phyloP scores from a whole-genome alignment of 2,329 filamentous ascomycete species.

The Aspergillus piperis region DNA sequence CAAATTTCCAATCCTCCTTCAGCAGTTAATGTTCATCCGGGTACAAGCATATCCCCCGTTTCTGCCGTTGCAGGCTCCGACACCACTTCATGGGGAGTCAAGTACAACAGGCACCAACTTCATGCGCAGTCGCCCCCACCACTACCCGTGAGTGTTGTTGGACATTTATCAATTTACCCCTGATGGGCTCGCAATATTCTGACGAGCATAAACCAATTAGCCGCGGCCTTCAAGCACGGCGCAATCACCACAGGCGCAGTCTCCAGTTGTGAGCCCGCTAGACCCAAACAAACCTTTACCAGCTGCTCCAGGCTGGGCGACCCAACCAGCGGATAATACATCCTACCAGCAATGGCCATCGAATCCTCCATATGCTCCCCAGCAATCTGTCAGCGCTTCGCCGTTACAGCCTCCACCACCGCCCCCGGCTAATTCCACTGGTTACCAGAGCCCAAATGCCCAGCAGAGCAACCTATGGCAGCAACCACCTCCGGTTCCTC shows the following conservation, averaged over 20 bases:
- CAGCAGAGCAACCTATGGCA: constrained; percentile 30
- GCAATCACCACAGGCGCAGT: constrained; percentile 17
- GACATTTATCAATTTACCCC: not conserved
- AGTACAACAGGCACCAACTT: constrained; percentile 41
- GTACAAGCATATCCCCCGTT: constrained; percentile 22
- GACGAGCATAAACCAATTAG: constrained; percentile 24
- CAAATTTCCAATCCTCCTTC: constrained; percentile 31
- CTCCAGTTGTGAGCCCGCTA: constrained; percentile 20
- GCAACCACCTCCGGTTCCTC: constrained; percentile 18
- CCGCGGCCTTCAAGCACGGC: constrained; percentile 40
- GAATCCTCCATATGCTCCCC: constrained; percentile 26
- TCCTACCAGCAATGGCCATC: constrained; percentile 25
- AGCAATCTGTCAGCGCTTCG: constrained; percentile 24
- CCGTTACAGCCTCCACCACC: constrained; percentile 32
- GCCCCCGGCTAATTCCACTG: constrained; percentile 43
- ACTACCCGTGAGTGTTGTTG: constrained; percentile 37
- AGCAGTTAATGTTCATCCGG: not conserved
- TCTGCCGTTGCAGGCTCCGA: constrained; percentile 25
- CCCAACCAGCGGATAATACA: constrained; percentile 8
- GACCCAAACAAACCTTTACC: constrained; percentile 22
- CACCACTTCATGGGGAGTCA: constrained; percentile 46
- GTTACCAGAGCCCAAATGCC: constrained; percentile 36
- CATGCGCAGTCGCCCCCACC: constrained; percentile 33
- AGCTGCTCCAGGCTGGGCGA: constrained; percentile 22
- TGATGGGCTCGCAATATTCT: not conserved